Base-by-base conservation (phyloP, 2,329 filamentous ascomycete genomes). In the Penicillium nordicum region DNA sequence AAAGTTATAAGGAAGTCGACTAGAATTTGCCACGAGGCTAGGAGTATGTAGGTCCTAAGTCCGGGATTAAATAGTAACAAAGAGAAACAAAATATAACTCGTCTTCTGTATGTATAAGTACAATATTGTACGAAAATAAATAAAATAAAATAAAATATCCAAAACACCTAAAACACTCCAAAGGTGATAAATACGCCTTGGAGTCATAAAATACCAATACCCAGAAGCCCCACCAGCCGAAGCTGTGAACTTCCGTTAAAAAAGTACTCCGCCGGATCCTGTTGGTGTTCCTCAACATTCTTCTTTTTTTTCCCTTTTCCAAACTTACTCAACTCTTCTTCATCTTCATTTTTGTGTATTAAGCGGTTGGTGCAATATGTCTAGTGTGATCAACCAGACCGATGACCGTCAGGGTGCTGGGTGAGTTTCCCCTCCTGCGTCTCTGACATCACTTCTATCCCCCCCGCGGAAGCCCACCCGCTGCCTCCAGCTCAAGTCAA, bases 381-480 rank as follows among this genome's bases (percentile, higher is more conserved):
- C 80, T 54, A 78, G 78, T 72, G 80, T 79, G 42, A 72, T 82
- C 67, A 75, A 80, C 63, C 77, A 78, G 60, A 69, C 74, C 57
- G 79, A 81, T 58, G 79, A 81, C 62, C 71, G 74, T 61, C 74
- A 76, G 54, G 76, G 76, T 71, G 78, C 78, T 74, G 79, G 79
- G 81, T 83, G 70, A 77, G 81, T 80, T 57, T 25, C 30, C 41
- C 53, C 49, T 63, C 47, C 45, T 55, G 49, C 59, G 36, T 63
- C 69, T 70, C 69, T 74, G 72, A 75, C 72, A 75, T 75, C 72
- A 75, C 70, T 64, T 57, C 64, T 59, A 64, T 58, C 55, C 63
- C 57, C 61, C 63, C 63, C 58, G 40, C 58, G 57, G 63, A 59
- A 59, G 59, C 52, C 54, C 45, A 50, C 54, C 57, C 43, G 34